These are phyloP conservation scores for Diaporthe sp. DNA, from an alignment of 2,329 filamentous ascomycete genomes.

Conservation along the genomic window DNA sequence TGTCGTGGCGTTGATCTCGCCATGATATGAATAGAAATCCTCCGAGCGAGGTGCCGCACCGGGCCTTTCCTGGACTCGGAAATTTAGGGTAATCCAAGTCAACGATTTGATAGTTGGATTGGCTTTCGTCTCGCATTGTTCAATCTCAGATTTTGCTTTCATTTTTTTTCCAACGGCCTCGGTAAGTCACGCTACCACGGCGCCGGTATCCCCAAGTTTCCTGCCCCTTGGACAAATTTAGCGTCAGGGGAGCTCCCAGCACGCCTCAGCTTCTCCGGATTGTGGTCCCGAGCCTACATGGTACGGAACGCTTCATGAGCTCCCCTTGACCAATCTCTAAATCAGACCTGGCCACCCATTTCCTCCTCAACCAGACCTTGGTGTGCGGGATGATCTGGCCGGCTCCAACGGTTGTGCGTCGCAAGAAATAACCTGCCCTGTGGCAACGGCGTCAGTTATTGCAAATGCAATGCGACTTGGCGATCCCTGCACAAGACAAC, in stretches of 20 bases:
- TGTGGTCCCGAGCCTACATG: not conserved
- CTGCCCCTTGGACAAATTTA: not conserved
- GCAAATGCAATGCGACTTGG: constrained; percentile 16
- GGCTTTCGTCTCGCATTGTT: constrained; percentile 3
- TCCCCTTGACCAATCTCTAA: not conserved
- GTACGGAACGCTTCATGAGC: not conserved
- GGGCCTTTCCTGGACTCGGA: constrained; percentile 3
- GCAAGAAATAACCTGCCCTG: constrained; percentile 31
- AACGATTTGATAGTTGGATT: not conserved
- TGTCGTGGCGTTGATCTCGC: not conserved
- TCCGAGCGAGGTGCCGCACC: constrained; percentile 21
- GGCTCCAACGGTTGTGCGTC: not conserved
- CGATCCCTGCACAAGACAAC: not conserved
- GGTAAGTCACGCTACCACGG: constrained; percentile 7
- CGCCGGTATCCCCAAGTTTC: constrained; percentile 22
- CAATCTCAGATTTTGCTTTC: constrained; percentile 11
- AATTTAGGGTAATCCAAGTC: not conserved
- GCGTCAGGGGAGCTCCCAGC: constrained; percentile 27
- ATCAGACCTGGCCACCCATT: not conserved
- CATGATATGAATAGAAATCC: constrained; percentile 15
- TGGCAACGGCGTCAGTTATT: constrained; percentile 16
- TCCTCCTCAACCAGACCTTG: not conserved
- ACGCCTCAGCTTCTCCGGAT: constrained; percentile 9
- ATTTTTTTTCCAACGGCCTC: not conserved
- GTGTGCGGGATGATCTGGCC: not conserved